Conservation (phyloP, 2,329 filamentous ascomycete species). For the Coniella lustricola region DNA sequence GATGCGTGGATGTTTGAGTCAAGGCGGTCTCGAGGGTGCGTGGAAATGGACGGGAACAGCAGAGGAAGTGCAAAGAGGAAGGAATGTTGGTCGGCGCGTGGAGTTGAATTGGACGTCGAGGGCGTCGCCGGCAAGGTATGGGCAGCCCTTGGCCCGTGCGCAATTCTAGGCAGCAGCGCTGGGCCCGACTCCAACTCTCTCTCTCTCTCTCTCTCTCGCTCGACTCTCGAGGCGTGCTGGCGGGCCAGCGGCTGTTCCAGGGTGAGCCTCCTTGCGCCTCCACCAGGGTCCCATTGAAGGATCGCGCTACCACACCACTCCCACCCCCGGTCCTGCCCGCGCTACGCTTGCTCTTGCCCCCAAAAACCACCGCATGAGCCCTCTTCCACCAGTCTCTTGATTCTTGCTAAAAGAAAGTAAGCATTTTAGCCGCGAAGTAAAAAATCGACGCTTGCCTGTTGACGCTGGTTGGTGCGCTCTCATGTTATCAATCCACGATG, state of each 20-base stretch:
- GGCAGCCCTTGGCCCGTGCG: conserved; percentile 6
- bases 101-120: neutral
- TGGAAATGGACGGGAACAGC: neutral
- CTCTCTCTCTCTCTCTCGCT: too few species aligned
- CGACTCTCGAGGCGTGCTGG: too few species aligned
- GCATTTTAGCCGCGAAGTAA: too few species aligned
- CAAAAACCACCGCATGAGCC: neutral
- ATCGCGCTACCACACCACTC: neutral
- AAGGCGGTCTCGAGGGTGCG: neutral
- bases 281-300: conserved; percentile 1
- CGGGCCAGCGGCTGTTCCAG: neutral
- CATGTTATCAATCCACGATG: too few species aligned
- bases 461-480: too few species aligned
- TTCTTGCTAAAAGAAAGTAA: too few species aligned
- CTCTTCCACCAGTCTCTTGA: too few species aligned
- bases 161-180: conserved; percentile 4
- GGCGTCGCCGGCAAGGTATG: neutral
- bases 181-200: too few species aligned
- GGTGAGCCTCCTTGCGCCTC: conserved; percentile 3
- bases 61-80: neutral
- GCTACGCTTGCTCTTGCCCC: neutral
- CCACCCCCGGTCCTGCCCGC: neutral
- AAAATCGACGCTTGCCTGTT: too few species aligned
- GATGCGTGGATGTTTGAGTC: neutral
- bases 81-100: neutral